phyloP scores from a whole-genome alignment of 495 filamentous ascomycete genomes.

The Tuber melanosporum region DNA sequence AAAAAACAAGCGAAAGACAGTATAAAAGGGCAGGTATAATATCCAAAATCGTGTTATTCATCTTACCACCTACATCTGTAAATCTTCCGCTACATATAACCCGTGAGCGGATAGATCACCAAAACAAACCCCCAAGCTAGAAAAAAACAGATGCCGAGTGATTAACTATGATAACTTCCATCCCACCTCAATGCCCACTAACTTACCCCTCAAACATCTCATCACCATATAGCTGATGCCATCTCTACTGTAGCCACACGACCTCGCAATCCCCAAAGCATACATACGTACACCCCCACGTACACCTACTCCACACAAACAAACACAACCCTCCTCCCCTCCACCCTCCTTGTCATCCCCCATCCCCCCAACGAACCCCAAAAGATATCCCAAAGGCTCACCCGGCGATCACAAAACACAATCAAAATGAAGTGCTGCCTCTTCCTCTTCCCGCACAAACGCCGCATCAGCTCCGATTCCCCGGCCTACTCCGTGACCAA shows the following conservation, averaged over 20 bases:
- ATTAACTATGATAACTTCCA: not conserved
- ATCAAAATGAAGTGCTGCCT: not conserved
- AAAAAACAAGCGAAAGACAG: not conserved
- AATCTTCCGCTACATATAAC: not conserved
- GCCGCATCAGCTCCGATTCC: slow-evolving; percentile 1
- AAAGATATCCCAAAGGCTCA: not conserved
- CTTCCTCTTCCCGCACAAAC: not conserved
- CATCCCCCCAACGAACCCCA: not conserved
- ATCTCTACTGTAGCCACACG: not conserved
- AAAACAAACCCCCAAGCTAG: not conserved
- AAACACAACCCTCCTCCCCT: not conserved
- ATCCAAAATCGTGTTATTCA: not conserved
- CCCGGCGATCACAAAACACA: not conserved
- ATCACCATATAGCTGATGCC: not conserved
- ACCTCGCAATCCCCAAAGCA: not conserved
- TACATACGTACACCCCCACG: not conserved
- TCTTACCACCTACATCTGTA: not conserved
- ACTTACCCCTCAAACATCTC: not conserved
- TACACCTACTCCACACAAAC: not conserved
- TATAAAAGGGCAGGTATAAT: not conserved
- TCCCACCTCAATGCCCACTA: not conserved
- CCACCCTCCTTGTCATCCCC: not conserved
- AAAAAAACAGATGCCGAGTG: not conserved
- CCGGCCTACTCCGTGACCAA: not conserved
- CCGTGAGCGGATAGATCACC: not conserved